phyloP scores from a whole-genome alignment of 768 basidiomycete genomes.

The Lactifluus volemus region DNA sequence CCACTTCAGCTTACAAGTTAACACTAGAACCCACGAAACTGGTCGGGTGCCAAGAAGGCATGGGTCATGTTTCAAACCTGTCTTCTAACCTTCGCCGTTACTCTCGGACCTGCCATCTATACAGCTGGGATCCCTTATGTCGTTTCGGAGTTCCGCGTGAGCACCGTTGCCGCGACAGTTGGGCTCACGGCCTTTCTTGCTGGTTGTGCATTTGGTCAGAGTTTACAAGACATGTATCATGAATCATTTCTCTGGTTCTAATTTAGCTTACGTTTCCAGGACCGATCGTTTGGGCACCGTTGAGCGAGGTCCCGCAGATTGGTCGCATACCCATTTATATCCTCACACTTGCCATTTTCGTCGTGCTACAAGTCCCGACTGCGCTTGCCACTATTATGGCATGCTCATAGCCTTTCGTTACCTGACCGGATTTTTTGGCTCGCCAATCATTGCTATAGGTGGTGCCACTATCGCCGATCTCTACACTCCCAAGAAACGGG shows the following conservation, averaged over 20 bases:
- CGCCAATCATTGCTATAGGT: conserved; percentile 29
- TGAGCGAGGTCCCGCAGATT: conserved; percentile 28
- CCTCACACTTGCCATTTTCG: conserved; percentile 26
- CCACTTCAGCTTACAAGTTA: not conserved
- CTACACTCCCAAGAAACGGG: conserved; percentile 21
- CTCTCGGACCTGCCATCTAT: conserved; percentile 30
- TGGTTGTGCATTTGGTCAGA: conserved; percentile 21
- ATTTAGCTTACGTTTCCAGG: conserved; percentile 5
- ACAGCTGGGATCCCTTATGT: conserved; percentile 25
- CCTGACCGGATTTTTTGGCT: conserved; percentile 29
- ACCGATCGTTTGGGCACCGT: conserved; percentile 26
- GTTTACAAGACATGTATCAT: not conserved
- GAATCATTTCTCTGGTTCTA: not conserved
- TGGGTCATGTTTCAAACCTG: conserved; percentile 29
- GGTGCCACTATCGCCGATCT: conserved; percentile 25
- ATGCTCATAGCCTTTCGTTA: conserved; percentile 29
- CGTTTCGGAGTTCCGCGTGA: conserved; percentile 24
- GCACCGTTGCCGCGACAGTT: conserved; percentile 24
- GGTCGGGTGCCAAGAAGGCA: conserved; percentile 25
- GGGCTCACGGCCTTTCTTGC: conserved; percentile 26
- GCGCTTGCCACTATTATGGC: conserved; percentile 26
- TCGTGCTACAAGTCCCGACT: conserved; percentile 29
- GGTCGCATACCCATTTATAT: conserved; percentile 30
- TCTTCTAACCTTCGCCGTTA: conserved; percentile 28
- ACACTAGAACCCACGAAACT: conserved; percentile 20